Base-by-base conservation (phyloP, 2,329 filamentous ascomycete species). In the Sporothrix protearum region DNA sequence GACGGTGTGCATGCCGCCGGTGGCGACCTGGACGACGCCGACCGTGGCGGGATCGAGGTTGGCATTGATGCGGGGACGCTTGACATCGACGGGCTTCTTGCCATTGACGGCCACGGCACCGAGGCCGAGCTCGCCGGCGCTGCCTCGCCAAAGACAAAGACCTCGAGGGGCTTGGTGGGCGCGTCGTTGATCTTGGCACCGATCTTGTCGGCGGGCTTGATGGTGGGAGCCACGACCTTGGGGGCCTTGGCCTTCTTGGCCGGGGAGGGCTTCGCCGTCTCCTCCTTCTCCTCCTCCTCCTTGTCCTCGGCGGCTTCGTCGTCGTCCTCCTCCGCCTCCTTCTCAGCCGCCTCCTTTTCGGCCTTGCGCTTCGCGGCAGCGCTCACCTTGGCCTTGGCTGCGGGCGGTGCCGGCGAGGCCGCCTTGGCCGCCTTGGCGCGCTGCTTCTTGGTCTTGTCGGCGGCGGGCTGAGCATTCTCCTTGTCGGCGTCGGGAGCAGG, bases 111-210 rank as follows among this genome's bases (percentile, higher is more conserved):
- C 88, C 78, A 88, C 89, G 73, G 85, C 88, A 63, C 93, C 93
- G 22, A 96, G 87, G 49, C 92, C 93, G 59, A 96, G 89, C 82
- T 96, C 93, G 75, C 92, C 92, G n/a, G 89, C 89, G 73, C 87
- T 87, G 49, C 92, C 79, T 93, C 91, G 69, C 93, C 93, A 76
- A 93, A 95, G 69, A 94, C 91, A 77, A 90, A 95, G 72, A 96
- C 83, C 77, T 94, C 89, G 72, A 96, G 85, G 33, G 84, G 82
- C 75, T 88, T 80, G 0, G 84, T 87, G 4, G 91, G 91, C 19
- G 86, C 83, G 30, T 86, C 79, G 79, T 93, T 94, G 81, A 92
- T 88, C 72, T 75, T 73, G 68, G 64, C 64, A n/a, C 75, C 75
- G 25, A 76, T 74, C 76, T 78, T 78, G 68, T 72, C 73, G 0